Base-by-base conservation (phyloP, 108 stramenopile genomes). In the Pseudonitzschia delicatissima region DNA sequence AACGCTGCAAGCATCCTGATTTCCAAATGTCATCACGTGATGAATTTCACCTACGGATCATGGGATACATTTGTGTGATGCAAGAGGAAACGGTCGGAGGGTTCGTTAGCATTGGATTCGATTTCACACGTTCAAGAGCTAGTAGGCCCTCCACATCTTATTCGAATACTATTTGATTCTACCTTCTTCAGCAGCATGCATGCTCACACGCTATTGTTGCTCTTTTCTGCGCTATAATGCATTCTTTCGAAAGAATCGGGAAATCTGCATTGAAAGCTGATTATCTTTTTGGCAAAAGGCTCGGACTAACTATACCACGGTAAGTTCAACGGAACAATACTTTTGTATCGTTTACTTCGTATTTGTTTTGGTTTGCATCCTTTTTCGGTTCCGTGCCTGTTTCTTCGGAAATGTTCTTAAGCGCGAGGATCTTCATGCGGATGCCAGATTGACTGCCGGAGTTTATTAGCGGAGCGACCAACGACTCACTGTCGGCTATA, bases 371-470 rank as follows among this genome's bases (percentile, higher is more conserved):
- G 42, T 36, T 32, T 18, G 72, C 72, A 62, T 73, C 72, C 72
- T 73, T 73, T 66, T 73, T 73, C 72, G 72, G 72, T 73, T 40
- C 34, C 65, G 58, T 37, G 72, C 37, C 71, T 36, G 29, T 13
- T 36, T 21, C 44, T 25, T 39, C 48, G 60, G 27, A 35, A 21
- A 42, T 57, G n/a, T 32, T 36, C 32, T 64, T 57, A 32, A 27
- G 40, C 61, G 45, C 72, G 59, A 28, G 2, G 9, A 73, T 65
- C 72, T 73, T 73, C 72, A 73, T 73, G 72, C 72, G 72, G 72
- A 52, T 62, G 72, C 72, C n/a, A 73, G 65, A 73, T 31, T 21
- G 35, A 72, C 15, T 61, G 29, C 25, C 36, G 58, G 50, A 57
- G 42, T 59, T 40, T 50, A 73, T 73, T 73, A 73, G 72, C 72